Evolutionary conservation across 2,329 filamentous ascomycete species (phyloP).

Genomic region (Pleurostoma richardsiae): DNA sequence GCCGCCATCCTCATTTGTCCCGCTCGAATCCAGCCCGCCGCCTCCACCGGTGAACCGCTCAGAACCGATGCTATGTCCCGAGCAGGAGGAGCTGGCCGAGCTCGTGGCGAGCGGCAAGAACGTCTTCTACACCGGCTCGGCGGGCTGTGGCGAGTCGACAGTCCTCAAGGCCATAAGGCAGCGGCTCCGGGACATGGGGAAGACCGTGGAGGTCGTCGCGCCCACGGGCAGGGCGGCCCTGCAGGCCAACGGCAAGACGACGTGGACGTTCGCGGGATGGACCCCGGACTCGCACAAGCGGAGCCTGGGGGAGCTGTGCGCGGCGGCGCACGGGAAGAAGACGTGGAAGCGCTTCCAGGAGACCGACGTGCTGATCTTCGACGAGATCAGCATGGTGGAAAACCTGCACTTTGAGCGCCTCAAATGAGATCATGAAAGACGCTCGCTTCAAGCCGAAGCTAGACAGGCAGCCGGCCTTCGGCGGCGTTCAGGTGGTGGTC

Average conservation of each 20-base stretch:
- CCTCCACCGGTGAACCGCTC: too few species aligned
- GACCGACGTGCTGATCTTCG: constrained; percentile 55
- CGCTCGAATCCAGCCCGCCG: too few species aligned
- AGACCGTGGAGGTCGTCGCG: constrained; percentile 45
- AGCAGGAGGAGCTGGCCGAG: constrained; percentile 43
- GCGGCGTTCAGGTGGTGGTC: constrained; percentile 49
- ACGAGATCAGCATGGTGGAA: constrained; percentile 64
- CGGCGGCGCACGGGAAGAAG: constrained; percentile 22
- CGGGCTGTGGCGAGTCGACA: constrained; percentile 55
- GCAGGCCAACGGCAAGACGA: constrained; percentile 50
- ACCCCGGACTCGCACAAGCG: constrained; percentile 38
- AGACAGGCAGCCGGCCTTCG: constrained; percentile 20
- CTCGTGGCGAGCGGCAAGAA: constrained; percentile 46
- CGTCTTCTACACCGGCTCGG: constrained; percentile 61
- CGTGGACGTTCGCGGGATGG: constrained; percentile 54
- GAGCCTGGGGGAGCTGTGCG: constrained; percentile 26
- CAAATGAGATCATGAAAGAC: constrained; percentile 39
- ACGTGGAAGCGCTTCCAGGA: constrained; percentile 27
- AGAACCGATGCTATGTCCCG: constrained; percentile 32
- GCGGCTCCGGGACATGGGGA: constrained; percentile 24
- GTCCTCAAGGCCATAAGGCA: constrained; percentile 44
- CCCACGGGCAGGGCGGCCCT: constrained; percentile 57
- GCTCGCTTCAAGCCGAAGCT: constrained; percentile 13
- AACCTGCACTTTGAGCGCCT: constrained; percentile 47
- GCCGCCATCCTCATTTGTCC: too few species aligned